Evolutionary conservation across 805 yeast genomes (phyloP).

Genomic region (Priceomyces haplophilus): DNA sequence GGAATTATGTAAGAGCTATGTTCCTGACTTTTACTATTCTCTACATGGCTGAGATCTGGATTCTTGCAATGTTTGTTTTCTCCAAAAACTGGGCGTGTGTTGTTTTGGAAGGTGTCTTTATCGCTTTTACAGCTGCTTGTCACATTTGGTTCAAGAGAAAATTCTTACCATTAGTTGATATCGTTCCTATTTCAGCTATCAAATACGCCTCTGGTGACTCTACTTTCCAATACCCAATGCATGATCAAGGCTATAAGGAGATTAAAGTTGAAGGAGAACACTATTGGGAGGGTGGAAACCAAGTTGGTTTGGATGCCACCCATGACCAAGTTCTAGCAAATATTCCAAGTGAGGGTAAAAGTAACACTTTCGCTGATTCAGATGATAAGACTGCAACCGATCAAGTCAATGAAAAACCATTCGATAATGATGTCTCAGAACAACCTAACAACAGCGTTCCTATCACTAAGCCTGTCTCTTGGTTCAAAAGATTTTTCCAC

Average conservation of each 20-base stretch:
- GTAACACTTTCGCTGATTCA: conserved; percentile 4
- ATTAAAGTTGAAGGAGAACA: conserved; percentile 50
- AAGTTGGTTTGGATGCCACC: conserved; percentile 29
- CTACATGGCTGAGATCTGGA: conserved; percentile 67
- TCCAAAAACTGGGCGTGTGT: conserved; percentile 77
- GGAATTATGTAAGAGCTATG: conserved; percentile 68
- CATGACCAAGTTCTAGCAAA: conserved; percentile 22
- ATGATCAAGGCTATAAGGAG: conserved; percentile 65
- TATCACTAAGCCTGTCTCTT: conserved; percentile 23
- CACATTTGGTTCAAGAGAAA: conserved; percentile 58
- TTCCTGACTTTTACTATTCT: conserved; percentile 71
- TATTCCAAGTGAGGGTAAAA: conserved; percentile 12
- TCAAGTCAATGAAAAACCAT: conserved; percentile 5
- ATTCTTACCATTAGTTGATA: conserved; percentile 62
- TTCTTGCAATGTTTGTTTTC: conserved; percentile 71
- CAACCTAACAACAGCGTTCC: conserved; percentile 9
- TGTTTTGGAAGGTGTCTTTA: conserved; percentile 60
- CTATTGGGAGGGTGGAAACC: conserved; percentile 45
- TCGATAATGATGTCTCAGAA: background rate
- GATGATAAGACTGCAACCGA: conserved; percentile 5
- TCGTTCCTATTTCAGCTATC: conserved; percentile 67
- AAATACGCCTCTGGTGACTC: conserved; percentile 44
- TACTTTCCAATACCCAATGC: conserved; percentile 51
- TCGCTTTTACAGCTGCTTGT: conserved; percentile 54
- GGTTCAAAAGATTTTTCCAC: conserved; percentile 40